Conservation (phyloP, 192 early-diverging fungal species). For the Gaertneriomyces sp. region DNA sequence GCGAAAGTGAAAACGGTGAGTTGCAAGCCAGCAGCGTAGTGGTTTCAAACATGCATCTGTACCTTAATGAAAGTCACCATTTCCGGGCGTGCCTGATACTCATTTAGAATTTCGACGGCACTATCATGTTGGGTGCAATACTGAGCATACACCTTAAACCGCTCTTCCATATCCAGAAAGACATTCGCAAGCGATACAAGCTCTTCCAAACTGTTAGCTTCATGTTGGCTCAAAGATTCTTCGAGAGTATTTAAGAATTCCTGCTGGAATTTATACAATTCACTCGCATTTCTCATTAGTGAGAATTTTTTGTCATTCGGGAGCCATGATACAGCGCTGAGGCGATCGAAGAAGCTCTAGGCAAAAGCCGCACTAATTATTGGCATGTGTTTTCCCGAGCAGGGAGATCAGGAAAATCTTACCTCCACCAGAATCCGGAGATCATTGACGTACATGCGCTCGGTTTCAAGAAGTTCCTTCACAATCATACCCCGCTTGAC, state of each 20-base stretch:
- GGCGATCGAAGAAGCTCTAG: conserved; percentile 34
- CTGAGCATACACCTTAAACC: conserved; percentile 28
- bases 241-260: conserved; percentile 26
- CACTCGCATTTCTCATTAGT: conserved; percentile 31
- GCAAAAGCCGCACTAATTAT: neutral
- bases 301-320: conserved; percentile 30
- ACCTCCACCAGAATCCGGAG: conserved; percentile 30
- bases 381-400: neutral
- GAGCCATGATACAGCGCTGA: conserved; percentile 33
- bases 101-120: conserved; percentile 24
- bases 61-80: conserved; percentile 28
- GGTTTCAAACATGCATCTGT: no score
- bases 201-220: conserved; percentile 4
- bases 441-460: conserved; percentile 29
- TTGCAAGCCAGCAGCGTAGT: neutral
- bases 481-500: conserved; percentile 16
- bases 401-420: neutral
- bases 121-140: conserved; percentile 37
- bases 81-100: conserved; percentile 30
- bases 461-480: conserved; percentile 25
- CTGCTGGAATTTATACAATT: conserved; percentile 34
- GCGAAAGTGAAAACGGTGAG: neutral
- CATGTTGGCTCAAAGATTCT: neutral
- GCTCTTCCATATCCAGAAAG: conserved; percentile 23
- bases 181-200: conserved; percentile 8